These are phyloP conservation scores for Colletotrichum theobromicola DNA, from an alignment of 2,329 filamentous ascomycete genomes.

Conservation along the genomic window DNA sequence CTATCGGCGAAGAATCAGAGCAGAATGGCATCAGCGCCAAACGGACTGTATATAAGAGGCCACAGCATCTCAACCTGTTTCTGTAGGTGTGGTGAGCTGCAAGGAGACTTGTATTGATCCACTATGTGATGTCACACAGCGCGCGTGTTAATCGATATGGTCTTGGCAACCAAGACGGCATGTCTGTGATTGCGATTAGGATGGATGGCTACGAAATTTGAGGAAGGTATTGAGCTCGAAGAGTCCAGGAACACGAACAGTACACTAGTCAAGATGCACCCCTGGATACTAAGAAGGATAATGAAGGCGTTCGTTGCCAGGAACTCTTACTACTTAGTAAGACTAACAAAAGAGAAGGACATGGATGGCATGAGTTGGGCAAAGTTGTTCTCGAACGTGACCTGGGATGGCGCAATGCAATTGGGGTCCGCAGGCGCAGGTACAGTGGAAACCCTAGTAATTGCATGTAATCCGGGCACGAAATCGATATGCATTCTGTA, in stretches of 20 bases:
- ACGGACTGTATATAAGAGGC: background rate
- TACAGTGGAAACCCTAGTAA: too few species aligned
- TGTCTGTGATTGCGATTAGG: background rate
- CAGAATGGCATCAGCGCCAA: fast-evolving
- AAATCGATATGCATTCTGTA: too few species aligned
- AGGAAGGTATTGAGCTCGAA: background rate
- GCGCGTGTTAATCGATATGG: background rate
- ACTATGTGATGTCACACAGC: background rate
- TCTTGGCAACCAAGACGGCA: background rate
- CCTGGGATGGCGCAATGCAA: background rate
- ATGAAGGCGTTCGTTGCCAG: background rate
- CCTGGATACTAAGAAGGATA: background rate
- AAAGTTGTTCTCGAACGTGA: background rate
- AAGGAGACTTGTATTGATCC: background rate
- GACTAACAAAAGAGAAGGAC: background rate
- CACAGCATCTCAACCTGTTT: background rate
- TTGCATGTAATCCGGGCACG: too few species aligned
- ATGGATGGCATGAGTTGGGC: background rate
- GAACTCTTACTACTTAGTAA: background rate
- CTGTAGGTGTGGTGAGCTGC: background rate
- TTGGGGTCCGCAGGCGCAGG: background rate
- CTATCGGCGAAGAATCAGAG: background rate
- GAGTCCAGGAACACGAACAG: background rate
- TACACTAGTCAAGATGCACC: background rate
- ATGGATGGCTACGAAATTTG: background rate